Evolutionary conservation across 23 red algal genomes (phyloP), one percentile per base, ranked within the genome.

Genomic region (Gracilariopsis chorda): DNA sequence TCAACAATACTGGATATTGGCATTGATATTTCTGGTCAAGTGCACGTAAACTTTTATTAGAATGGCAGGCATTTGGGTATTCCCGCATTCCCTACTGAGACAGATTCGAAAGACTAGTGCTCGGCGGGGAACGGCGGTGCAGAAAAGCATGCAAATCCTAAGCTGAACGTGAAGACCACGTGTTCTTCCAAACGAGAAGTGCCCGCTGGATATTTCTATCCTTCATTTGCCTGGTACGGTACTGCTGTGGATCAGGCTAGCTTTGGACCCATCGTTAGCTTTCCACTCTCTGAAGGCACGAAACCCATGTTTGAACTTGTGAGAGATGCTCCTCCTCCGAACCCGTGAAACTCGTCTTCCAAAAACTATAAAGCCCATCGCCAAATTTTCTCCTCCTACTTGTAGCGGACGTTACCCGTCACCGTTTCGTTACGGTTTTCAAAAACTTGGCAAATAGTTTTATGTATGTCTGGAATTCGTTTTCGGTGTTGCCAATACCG

Each of bases 231-330:
- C 28, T 65, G 74, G 21, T 95, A 79, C 79, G 70, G 53, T 16
- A 67, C 56, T 49, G 84, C 63, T 12, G 47, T 52, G 35, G 68
- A 67, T 11, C 16, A 64, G 11, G 84, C 63, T 14, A 95, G 89
- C 27, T 95, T 95, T 41, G 92, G 92, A 17, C 92, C 92, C 10
- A 23, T 32, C 53, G 88, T 95, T 42, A 27, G 29, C 19, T 86
- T 80, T 70, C 52, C 62, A 37, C 37, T 45, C 2, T 75, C 88
- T 8, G 23, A 46, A 2, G 88, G 36, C 7, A 58, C 74, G 23
- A 51, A 41, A 16, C 23, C 71, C 8, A 81, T 69, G 58, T 80
- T n/a, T 49, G 70, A 92, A 9, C 46, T 44, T 64, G 59, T 33
- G 28, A 33, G 59, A 23, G 59, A 64, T 32, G 59, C 59, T 64